These are phyloP conservation scores for Lizanozyma gosingica DNA, from an alignment of 1,139 yeast species.

Conservation along the genomic window DNA sequence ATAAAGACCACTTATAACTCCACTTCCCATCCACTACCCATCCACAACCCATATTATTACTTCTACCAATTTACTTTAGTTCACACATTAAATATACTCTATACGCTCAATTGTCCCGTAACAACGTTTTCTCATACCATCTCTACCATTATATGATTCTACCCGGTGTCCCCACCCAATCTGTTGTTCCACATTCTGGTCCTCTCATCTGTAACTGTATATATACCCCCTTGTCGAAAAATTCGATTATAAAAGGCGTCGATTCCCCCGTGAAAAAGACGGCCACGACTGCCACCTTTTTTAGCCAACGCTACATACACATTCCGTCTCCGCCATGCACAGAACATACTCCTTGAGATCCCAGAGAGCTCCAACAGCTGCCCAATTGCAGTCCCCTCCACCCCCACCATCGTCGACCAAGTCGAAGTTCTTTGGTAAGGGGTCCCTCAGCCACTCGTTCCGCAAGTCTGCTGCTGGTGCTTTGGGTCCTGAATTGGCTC, in stretches of 20 bases:
- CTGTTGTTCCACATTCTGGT: too few relatives aligned
- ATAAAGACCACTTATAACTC: too few relatives aligned
- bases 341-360: constrained; percentile 79
- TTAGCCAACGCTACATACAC: too few relatives aligned
- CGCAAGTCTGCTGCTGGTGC: constrained; percentile 68
- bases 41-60: too few relatives aligned
- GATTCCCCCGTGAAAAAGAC: background rate
- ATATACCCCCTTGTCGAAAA: background rate
- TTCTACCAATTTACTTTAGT: too few relatives aligned
- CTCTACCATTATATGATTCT: too few relatives aligned
- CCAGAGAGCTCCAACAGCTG: constrained; percentile 72
- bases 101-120: too few relatives aligned
- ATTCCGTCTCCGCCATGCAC: constrained; percentile 46
- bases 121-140: too few relatives aligned
- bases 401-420: constrained; percentile 68
- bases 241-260: background rate
- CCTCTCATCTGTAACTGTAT: background rate
- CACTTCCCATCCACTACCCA: too few relatives aligned
- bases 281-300: background rate
- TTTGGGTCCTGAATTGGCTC: constrained; percentile 70
- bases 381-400: constrained; percentile 73
- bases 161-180: too few relatives aligned
- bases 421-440: constrained; percentile 65
- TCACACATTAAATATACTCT: too few relatives aligned
- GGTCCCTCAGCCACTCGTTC: constrained; percentile 56